phyloP scores from a whole-genome alignment of 805 yeast genomes.

The Debaryomyces hansenii region DNA sequence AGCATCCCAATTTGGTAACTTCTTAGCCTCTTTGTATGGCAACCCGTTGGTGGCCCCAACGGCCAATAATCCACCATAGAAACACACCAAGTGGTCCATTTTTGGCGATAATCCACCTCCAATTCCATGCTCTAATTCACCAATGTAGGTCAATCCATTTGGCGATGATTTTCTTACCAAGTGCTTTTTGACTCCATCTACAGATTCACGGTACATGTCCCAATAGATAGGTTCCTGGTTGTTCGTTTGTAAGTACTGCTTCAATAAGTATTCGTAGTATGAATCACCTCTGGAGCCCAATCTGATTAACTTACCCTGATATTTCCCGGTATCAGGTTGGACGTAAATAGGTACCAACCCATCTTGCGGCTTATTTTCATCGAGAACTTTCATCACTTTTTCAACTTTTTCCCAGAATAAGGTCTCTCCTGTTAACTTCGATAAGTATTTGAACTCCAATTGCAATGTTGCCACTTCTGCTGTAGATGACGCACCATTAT shows the following conservation, averaged over 20 bases:
- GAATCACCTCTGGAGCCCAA: conserved; percentile 93
- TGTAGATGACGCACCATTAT: conserved; percentile 79
- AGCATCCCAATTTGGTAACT: conserved; percentile 55
- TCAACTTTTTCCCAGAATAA: conserved; percentile 81
- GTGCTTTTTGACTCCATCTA: conserved; percentile 72
- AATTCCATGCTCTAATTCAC: conserved; percentile 76
- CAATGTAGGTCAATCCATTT: conserved; percentile 62
- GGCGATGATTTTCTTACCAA: conserved; percentile 64
- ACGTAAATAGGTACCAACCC: conserved; percentile 85
- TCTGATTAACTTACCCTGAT: conserved; percentile 64
- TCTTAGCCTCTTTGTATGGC: conserved; percentile 54
- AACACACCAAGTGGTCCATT: conserved; percentile 93
- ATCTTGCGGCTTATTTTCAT: conserved; percentile 59
- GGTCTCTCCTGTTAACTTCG: conserved; percentile 76
- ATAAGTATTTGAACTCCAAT: conserved; percentile 79
- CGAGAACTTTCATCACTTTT: conserved; percentile 67
- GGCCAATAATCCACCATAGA: conserved; percentile 85
- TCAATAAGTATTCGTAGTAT: conserved; percentile 83
- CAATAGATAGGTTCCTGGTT: conserved; percentile 60
- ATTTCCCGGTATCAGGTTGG: conserved; percentile 71
- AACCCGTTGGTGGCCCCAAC: conserved; percentile 85
- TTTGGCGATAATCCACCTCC: conserved; percentile 59
- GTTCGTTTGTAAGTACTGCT: conserved; percentile 80
- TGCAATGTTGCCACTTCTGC: conserved; percentile 90
- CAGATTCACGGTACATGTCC: conserved; percentile 74